A percentile compares a stretch with the other conserved stretches of the same genome.
phyloP scores from a whole-genome alignment of 805 yeast species.

The Ogataea chonburiensis region DNA sequence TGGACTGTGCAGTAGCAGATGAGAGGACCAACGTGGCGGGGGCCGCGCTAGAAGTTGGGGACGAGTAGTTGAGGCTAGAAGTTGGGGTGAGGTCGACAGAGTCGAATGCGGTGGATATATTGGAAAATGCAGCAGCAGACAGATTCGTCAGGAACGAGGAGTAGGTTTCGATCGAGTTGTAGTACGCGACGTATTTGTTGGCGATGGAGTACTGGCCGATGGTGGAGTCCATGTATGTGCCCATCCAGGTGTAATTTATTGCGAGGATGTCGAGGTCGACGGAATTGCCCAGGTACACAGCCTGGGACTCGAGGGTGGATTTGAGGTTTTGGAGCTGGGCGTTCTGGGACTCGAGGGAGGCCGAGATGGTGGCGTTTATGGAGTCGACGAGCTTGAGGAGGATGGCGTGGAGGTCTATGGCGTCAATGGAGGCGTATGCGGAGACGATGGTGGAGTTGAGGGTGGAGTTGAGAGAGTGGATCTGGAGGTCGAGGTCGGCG shows the following conservation, averaged over 20 bases:
- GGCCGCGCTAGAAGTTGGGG: background rate
- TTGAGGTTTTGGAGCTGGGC: constrained; percentile 10
- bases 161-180: constrained; percentile 2
- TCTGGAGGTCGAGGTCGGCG: constrained; percentile 5
- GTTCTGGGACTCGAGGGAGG: constrained; percentile 13
- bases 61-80: background rate
- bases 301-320: constrained; percentile 12
- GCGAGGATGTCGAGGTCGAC: constrained; percentile 12
- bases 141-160: constrained; percentile 1
- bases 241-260: constrained; percentile 21
- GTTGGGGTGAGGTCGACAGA: background rate
- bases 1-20: background rate
- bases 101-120: constrained; percentile 4
- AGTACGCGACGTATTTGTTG: constrained; percentile 6
- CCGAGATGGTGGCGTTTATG: constrained; percentile 13
- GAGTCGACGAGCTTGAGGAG: constrained; percentile 6
- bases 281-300: constrained; percentile 17
- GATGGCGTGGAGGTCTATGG: constrained; percentile 5
- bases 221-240: constrained; percentile 4
- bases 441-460: constrained; percentile 14
- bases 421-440: constrained; percentile 3
- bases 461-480: constrained; percentile 3
- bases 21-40: background rate
- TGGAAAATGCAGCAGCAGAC: background rate
- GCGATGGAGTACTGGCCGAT: background rate